A percentile compares a stretch with the other conserved stretches of the same genome.
Evolutionary conservation across 495 filamentous ascomycete species (phyloP).

Genomic region (Trichoderma parareesei): DNA sequence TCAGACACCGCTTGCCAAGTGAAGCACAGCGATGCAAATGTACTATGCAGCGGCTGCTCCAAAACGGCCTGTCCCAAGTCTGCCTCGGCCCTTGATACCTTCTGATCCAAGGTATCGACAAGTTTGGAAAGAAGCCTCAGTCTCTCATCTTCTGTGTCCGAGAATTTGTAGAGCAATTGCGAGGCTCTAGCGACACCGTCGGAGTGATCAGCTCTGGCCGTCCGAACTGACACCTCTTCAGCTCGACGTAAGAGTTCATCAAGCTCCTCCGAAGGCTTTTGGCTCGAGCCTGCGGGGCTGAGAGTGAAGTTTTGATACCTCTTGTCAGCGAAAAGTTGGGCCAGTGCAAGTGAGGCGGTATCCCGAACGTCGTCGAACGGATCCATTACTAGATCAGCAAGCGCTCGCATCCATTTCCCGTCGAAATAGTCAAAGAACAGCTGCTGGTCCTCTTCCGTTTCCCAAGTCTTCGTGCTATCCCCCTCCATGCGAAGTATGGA

Average conservation of each 20-base stretch:
- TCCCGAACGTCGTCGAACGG: conserved; percentile 89
- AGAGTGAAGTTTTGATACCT: conserved; percentile 15
- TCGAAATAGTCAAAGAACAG: conserved; percentile 21
- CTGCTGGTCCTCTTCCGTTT: conserved; percentile 8
- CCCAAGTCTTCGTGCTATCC: conserved; percentile 11
- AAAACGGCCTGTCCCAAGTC: conserved; percentile 54
- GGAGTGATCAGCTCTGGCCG: conserved; percentile 76
- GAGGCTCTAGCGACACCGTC: conserved; percentile 68
- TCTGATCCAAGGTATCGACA: conserved; percentile 45
- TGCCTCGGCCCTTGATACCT: conserved; percentile 45
- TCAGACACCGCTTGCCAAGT: conserved; percentile 34
- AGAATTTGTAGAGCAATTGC: conserved; percentile 40
- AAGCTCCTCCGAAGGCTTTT: conserved; percentile 17
- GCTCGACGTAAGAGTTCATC: conserved; percentile 41
- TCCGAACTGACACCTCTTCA: conserved; percentile 47
- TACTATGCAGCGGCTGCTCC: conserved; percentile 61
- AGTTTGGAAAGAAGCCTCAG: conserved; percentile 37
- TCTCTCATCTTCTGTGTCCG: conserved; percentile 32
- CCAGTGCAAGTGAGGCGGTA: conserved; percentile 51
- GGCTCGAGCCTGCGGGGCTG: conserved; percentile 9
- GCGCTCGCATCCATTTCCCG: conserved; percentile 50
- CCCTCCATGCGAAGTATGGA: conserved; percentile 48
- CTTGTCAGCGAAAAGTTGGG: conserved; percentile 28
- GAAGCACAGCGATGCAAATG: conserved; percentile 53
- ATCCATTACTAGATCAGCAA: conserved; percentile 74